Conservation (phyloP, 2,329 filamentous ascomycete genomes). For the Pseudonectria buxi region DNA sequence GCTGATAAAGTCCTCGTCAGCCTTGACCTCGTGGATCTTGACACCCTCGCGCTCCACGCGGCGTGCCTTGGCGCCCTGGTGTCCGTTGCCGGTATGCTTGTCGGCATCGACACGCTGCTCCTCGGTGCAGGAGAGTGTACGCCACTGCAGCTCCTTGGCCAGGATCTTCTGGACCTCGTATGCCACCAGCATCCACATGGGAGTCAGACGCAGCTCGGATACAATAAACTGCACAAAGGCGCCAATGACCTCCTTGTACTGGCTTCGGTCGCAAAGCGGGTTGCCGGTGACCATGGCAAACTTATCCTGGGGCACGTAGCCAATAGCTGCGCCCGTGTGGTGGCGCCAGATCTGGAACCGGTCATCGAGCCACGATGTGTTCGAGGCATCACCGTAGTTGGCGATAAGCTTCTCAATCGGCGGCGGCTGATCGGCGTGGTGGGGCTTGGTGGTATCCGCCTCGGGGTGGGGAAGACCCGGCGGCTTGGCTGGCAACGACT, state of each 20-base stretch:
- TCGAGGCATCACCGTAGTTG: conserved; percentile 91
- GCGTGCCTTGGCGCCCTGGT: conserved; percentile 66
- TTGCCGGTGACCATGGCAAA: conserved; percentile 83
- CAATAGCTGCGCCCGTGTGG: conserved; percentile 73
- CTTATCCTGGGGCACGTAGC: conserved; percentile 69
- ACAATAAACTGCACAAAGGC: conserved; percentile 71
- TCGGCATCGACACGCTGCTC: conserved; percentile 83
- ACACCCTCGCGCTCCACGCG: conserved; percentile 78
- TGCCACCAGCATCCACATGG: conserved; percentile 85
- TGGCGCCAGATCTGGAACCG: conserved; percentile 87
- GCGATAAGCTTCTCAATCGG: conserved; percentile 81
- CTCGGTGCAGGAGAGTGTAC: conserved; percentile 78
- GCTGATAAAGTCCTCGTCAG: conserved; percentile 62
- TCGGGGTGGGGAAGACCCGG: conserved; percentile 75
- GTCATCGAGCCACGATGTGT: conserved; percentile 89
- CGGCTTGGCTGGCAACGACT: conserved; percentile 66
- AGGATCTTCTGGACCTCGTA: conserved; percentile 72
- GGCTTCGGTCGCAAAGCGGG: conserved; percentile 72
- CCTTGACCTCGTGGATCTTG: conserved; percentile 65
- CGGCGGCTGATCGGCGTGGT: conserved; percentile 52
- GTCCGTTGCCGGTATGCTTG: conserved; percentile 51
- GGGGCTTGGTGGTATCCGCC: conserved; percentile 61
- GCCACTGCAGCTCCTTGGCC: conserved; percentile 75
- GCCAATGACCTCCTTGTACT: conserved; percentile 67
- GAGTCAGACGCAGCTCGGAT: conserved; percentile 62